Conservation (phyloP, 1,284 basidiomycete species). For the Trichosporon coremiiforme region DNA sequence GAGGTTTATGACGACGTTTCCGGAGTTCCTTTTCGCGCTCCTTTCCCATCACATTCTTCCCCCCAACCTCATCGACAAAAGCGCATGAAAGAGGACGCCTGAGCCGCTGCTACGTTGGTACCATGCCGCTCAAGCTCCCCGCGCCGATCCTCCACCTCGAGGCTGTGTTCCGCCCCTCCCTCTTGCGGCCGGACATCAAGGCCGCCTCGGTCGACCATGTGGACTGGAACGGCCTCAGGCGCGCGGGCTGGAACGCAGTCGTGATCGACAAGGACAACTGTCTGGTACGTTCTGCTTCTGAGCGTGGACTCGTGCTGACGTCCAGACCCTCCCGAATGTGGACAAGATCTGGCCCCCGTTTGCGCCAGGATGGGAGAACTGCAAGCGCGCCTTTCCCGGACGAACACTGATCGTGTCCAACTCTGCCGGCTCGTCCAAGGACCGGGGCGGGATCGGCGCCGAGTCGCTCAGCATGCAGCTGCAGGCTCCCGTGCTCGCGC, state of each 20-base stretch:
- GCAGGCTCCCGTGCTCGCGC: conserved; percentile 77
- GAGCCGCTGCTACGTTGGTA: neutral
- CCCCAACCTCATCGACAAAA: neutral
- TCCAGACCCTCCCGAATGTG: conserved; percentile 71
- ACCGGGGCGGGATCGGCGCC: conserved; percentile 78
- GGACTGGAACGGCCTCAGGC: conserved; percentile 75
- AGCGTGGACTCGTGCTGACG: too few species aligned
- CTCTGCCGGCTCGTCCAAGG: conserved; percentile 79
- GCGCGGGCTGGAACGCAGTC: conserved; percentile 78
- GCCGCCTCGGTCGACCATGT: conserved; percentile 64
- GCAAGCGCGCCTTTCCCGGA: conserved; percentile 71
- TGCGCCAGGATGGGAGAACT: conserved; percentile 77
- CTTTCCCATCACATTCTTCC: neutral
- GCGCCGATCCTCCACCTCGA: conserved; percentile 75
- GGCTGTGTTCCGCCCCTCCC: conserved; percentile 69
- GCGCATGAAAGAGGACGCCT: conserved; percentile 15
- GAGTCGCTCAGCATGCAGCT: conserved; percentile 80
- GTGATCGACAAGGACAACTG: conserved; percentile 99
- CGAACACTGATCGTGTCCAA: conserved; percentile 92
- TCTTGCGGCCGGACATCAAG: conserved; percentile 70
- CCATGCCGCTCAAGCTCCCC: conserved; percentile 59
- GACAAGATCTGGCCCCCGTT: conserved; percentile 74
- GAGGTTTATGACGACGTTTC: conserved; percentile 7
- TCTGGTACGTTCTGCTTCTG: conserved; percentile 62
- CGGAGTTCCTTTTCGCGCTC: neutral